These are phyloP conservation scores for Solanum gandarillasii DNA, from an alignment of 257 asterid species.

Conservation along the genomic window DNA sequence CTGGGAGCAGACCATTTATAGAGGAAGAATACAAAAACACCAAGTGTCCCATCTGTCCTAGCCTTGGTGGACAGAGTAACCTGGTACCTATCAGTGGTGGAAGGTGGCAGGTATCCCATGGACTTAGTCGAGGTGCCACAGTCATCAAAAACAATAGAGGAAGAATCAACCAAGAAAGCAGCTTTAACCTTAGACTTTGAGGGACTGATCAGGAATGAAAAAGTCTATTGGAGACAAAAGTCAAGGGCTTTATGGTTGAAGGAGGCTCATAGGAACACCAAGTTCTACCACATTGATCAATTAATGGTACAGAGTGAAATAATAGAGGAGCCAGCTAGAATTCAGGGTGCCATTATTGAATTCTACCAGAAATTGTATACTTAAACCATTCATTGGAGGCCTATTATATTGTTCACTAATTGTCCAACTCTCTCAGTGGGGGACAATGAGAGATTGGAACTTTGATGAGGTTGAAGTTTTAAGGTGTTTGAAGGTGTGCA, in stretches of 20 bases:
- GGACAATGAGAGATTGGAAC: background rate
- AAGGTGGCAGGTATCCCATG: background rate
- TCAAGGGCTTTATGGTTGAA: background rate
- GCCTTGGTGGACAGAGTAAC: background rate
- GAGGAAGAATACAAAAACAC: background rate
- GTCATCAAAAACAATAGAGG: background rate
- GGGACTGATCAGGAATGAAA: background rate
- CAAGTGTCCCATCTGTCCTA: background rate
- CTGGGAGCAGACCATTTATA: background rate
- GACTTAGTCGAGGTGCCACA: too few species aligned
- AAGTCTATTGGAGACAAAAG: background rate
- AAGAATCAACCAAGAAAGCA: background rate
- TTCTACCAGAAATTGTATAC: background rate
- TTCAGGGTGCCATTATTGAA: background rate
- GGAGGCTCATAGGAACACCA: background rate
- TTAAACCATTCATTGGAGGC: background rate
- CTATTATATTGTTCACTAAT: background rate
- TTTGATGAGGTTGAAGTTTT: background rate
- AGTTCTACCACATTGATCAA: background rate
- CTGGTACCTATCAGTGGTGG: background rate
- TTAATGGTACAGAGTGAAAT: background rate
- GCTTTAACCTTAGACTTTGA: background rate
- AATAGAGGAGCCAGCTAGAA: background rate
- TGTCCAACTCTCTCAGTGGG: background rate
- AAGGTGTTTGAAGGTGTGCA: background rate